Evolutionary conservation across 768 basidiomycete species (phyloP), one percentile per base, ranked within the genome.

Genomic region (Flagelloscypha sp.): DNA sequence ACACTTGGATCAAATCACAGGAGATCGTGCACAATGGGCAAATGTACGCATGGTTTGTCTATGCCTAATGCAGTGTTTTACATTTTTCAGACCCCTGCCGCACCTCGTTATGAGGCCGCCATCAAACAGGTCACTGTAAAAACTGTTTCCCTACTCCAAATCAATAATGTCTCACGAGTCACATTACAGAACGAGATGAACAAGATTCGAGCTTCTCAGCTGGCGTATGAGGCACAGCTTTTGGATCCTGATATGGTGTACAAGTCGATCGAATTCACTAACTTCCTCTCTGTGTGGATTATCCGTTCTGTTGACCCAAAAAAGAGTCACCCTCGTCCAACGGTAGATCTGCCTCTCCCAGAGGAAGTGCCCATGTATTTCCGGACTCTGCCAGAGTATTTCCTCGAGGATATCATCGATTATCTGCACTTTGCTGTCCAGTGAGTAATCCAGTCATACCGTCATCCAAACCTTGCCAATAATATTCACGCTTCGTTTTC

Each of bases 251-350:
- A 87, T 43, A 68, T 93, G 39, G 68, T 84, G 25, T 76, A 81
- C 50, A 73, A 79, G 38, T 81, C 74, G 16, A 77, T 90, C 29
- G 76, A 74, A 12, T 97, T 93, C 58, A 79, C 76, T n/a, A 83
- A 74, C 46, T 93, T 97, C 58, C 68, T 90, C 24, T 92, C 92
- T 36, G 84, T 85, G 0, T 99, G 94, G 94, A 63, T 99, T 29
- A 84, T 97, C 37, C 76, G 93, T 10, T 74, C 84, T 42, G 90
- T 81, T 20, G 94, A 98, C 43, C 87, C 92, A 2, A 70, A 60
- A 38, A 79, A 79, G 47, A 53, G 62, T 18, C 88, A 97, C 50
- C 95, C 95, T 0, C 70, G 64, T 30, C 72, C 76, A 4, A 49
- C 55, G 10, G 73, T 79, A 27, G 65, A 70, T 24, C 59, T 98